These are phyloP conservation scores for Hypholoma fasciculare DNA, from an alignment of 768 basidiomycete species.

Conservation along the genomic window DNA sequence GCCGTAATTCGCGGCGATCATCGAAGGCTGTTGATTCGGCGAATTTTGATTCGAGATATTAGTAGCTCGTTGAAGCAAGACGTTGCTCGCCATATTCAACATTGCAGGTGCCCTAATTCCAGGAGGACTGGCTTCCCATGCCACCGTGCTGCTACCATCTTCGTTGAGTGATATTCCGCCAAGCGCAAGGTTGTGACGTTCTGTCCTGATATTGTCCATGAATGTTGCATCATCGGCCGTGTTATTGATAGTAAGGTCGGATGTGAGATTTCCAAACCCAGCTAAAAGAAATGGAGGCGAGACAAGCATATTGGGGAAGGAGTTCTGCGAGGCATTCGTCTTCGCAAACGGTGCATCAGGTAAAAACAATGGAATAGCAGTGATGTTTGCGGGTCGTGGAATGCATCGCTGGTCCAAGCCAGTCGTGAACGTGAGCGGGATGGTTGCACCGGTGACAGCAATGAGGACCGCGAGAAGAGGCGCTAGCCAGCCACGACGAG, in stretches of 20 bases:
- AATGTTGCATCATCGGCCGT: slow-evolving; percentile 21
- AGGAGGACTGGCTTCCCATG: slow-evolving; percentile 69
- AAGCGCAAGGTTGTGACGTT: neutral
- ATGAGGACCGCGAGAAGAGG: slow-evolving; percentile 54
- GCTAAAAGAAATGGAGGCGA: slow-evolving; percentile 54
- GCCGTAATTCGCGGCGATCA: slow-evolving; percentile 59
- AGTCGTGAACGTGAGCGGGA: slow-evolving; percentile 63
- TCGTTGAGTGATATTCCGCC: slow-evolving; percentile 27
- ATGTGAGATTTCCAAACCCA: slow-evolving; percentile 43
- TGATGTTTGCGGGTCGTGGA: slow-evolving; percentile 56
- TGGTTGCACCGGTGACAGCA: slow-evolving; percentile 54
- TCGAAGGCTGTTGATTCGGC: slow-evolving; percentile 27
- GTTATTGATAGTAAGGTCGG: slow-evolving; percentile 33
- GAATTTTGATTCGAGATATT: slow-evolving; percentile 26
- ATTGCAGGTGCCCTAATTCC: slow-evolving; percentile 44
- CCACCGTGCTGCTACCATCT: slow-evolving; percentile 48
- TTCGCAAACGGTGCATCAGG: slow-evolving; percentile 24
- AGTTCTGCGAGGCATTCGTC: neutral
- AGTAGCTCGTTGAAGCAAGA: slow-evolving; percentile 61
- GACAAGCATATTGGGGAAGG: slow-evolving; percentile 37
- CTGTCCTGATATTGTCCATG: neutral
- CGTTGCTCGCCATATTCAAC: slow-evolving; percentile 68
- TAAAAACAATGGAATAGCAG: slow-evolving; percentile 38
- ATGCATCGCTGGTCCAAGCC: slow-evolving; percentile 47
- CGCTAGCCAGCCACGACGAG: slow-evolving; percentile 68